phyloP scores from a whole-genome alignment of 176 grass and related monocot species.

The Poa annua region DNA sequence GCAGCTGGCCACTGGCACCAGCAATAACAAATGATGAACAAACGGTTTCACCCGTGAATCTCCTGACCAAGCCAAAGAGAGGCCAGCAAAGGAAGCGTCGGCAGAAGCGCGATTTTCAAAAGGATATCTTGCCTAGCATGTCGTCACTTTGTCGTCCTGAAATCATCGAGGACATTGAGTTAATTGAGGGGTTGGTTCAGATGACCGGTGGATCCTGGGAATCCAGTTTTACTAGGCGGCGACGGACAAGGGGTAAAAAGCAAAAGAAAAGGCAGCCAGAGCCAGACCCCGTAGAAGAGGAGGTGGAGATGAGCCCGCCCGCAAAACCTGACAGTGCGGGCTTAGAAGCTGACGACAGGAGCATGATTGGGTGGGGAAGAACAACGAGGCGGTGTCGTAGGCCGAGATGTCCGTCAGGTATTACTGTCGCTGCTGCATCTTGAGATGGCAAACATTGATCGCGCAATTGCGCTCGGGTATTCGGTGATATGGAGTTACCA shows the following conservation, averaged over 20 bases:
- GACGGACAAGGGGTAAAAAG: constrained; percentile 56
- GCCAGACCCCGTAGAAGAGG: constrained; percentile 37
- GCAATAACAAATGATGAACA: constrained; percentile 52
- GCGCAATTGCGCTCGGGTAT: too few relatives aligned
- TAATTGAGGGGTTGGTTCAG: constrained; percentile 73
- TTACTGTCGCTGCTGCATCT: constrained; percentile 41
- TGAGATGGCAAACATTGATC: constrained; percentile 40
- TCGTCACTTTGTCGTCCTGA: constrained; percentile 79
- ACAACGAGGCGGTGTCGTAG: constrained; percentile 81
- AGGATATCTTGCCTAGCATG: constrained; percentile 77
- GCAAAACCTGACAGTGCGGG: constrained; percentile 37
- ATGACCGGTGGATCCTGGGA: constrained; percentile 61
- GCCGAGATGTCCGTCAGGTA: constrained; percentile 59
- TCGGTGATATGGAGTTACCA: not conserved
- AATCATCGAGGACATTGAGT: constrained; percentile 81
- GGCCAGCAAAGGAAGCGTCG: constrained; percentile 70
- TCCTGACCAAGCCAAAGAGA: constrained; percentile 63
- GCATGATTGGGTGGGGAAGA: constrained; percentile 85
- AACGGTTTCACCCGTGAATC: constrained; percentile 46
- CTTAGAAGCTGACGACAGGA: constrained; percentile 55
- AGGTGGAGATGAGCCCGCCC: constrained; percentile 35
- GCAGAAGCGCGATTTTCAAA: constrained; percentile 84
- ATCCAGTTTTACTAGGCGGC: constrained; percentile 45
- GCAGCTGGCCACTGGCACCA: constrained; percentile 49
- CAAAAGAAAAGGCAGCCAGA: constrained; percentile 39